A percentile compares a stretch with the other conserved stretches of the same genome.
phyloP scores from a whole-genome alignment of 2,329 filamentous ascomycete species.

The Onygenales sp. region DNA sequence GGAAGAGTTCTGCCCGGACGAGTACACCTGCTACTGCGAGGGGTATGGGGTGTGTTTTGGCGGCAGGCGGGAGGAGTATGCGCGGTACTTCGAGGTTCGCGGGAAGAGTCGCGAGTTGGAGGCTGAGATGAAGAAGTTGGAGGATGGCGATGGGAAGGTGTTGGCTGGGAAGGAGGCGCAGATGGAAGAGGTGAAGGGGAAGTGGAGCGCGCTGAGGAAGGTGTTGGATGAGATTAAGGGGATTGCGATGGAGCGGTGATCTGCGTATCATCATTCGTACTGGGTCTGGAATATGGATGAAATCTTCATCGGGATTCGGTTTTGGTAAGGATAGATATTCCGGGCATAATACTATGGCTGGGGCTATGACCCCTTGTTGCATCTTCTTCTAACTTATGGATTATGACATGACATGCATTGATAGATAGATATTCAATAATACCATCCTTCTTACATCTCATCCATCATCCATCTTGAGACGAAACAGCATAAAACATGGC shows the following conservation, averaged over 20 bases:
- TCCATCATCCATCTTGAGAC: too few relatives aligned
- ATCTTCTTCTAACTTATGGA: too few relatives aligned
- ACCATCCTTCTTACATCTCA: too few relatives aligned
- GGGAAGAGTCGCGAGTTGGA: background rate
- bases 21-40: conserved; percentile 54
- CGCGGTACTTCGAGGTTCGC: background rate
- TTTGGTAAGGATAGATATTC: too few relatives aligned
- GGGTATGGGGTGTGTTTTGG: conserved; percentile 54
- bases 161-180: background rate
- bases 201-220: background rate
- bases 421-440: too few relatives aligned
- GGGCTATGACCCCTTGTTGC: too few relatives aligned
- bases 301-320: background rate
- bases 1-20: conserved; percentile 33
- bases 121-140: conserved; percentile 37
- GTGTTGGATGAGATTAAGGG: background rate
- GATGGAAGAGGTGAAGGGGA: background rate
- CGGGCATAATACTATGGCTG: too few relatives aligned
- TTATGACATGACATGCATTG: too few relatives aligned
- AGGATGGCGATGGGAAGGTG: background rate
- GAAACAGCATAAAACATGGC: too few relatives aligned
- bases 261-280: background rate
- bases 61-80: background rate
- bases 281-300: background rate
- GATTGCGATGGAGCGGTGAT: background rate